phyloP scores from a whole-genome alignment of 305 asterid species.

The Fraxinus latifolia region DNA sequence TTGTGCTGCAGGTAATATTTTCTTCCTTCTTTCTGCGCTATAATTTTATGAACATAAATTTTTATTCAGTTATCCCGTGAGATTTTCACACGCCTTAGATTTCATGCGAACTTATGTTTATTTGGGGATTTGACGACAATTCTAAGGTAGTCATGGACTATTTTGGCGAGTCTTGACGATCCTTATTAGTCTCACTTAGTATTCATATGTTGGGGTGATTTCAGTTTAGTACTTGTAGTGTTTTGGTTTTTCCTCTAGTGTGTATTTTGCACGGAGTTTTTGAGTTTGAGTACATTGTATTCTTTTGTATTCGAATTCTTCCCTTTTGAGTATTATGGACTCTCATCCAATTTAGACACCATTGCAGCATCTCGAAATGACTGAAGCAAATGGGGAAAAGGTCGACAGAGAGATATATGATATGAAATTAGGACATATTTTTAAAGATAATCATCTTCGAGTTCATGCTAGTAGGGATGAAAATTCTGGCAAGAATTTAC shows the following conservation, averaged over 20 bases:
- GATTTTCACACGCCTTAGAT: neutral
- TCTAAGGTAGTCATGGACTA: neutral
- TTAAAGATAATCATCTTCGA: slow-evolving; percentile 26
- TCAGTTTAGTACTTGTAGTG: neutral
- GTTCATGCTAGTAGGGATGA: neutral
- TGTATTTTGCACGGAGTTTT: neutral
- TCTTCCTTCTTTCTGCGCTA: neutral
- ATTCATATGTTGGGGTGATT: too few species aligned
- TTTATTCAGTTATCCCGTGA: neutral
- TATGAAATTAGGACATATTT: neutral
- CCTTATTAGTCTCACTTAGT: too few species aligned
- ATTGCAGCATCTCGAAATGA: slow-evolving; percentile 33
- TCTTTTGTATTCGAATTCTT: neutral
- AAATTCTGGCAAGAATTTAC: neutral
- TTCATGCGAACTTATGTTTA: neutral
- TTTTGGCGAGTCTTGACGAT: neutral
- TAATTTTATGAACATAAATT: neutral
- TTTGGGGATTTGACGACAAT: neutral
- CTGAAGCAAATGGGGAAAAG: slow-evolving; percentile 22
- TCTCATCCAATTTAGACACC: neutral
- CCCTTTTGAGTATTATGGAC: neutral
- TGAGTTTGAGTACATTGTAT: neutral
- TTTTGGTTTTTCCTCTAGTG: too few species aligned
- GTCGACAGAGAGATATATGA: neutral
- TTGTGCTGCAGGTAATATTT: slow-evolving; percentile 40